A percentile compares a stretch with the other conserved stretches of the same genome.
phyloP scores from a whole-genome alignment of 2,329 filamentous ascomycete species.

The Epichloe coenophiala region DNA sequence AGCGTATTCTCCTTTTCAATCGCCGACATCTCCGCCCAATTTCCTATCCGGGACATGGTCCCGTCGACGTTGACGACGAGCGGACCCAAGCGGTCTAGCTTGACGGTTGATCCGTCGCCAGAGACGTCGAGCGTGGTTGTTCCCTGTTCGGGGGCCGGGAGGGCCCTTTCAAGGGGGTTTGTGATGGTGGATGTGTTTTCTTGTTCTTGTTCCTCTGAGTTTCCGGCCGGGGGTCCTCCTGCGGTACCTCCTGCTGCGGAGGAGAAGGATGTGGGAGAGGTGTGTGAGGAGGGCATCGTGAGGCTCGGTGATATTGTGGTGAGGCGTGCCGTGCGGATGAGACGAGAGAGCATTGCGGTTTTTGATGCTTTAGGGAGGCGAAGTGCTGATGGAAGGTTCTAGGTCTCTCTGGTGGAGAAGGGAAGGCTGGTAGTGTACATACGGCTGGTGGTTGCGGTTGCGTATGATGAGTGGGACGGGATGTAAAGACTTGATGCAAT shows the following conservation, averaged over 20 bases:
- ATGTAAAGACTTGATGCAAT: not conserved
- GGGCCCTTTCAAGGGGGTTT: constrained; percentile 7
- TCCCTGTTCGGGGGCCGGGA: constrained; percentile 12
- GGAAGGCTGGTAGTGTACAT: not conserved
- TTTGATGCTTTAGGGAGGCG: too few species aligned
- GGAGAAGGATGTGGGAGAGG: not conserved
- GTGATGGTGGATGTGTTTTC: not conserved
- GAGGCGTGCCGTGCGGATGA: not conserved
- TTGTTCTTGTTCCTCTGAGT: not conserved
- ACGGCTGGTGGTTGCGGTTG: not conserved
- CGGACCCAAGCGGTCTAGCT: constrained; percentile 56
- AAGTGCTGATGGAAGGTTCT: not conserved
- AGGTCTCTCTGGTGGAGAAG: not conserved
- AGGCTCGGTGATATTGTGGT: not conserved
- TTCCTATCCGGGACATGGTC: constrained; percentile 54
- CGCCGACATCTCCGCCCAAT: constrained; percentile 60
- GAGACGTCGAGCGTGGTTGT: constrained; percentile 20
- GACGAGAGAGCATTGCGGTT: not conserved
- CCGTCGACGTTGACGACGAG: constrained; percentile 64
- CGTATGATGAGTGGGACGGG: not conserved
- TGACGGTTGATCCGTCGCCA: constrained; percentile 26
- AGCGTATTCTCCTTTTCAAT: constrained; percentile 55
- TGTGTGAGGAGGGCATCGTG: not conserved
- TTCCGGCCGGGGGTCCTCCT: not conserved
- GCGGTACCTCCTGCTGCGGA: not conserved